Evolutionary conservation across 179 eudicot species (phyloP), one percentile per base, ranked within the genome.

Genomic region (Spinacia oleracea): DNA sequence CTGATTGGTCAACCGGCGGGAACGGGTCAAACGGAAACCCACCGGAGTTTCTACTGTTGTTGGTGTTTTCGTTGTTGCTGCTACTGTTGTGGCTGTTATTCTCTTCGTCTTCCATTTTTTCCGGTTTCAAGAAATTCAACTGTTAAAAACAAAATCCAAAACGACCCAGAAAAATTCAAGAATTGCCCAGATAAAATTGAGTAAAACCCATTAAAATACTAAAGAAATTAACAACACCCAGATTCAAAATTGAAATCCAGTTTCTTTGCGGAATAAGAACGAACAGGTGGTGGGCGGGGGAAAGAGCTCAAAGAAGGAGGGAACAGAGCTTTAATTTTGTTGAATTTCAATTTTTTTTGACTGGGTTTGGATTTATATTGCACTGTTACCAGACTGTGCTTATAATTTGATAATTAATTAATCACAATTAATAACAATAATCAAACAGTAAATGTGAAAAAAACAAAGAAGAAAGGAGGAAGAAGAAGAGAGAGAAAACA

Each of bases 401-500:
- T 35, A 73, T 43, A 29, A 75, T 40, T 46, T 46, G 12, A 42
- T 21, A 43, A 45, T 48, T 25, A 45, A 34, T 69, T 69, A 66
- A 21, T 40, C 35, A 9, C 9, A 12, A 11, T 11, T 10, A 11
- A 25, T 29, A 8, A 48, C 25, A 35, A 46, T 78, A 79, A 51
- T 64, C 20, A 79, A 70, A 35, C 42, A 21, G 21, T 35, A 29
- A 59, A 3, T 12, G 23, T 62, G 50, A 72, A 64, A 72, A 40
- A 64, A 31, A 72, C 53, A 63, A 56, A 45, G 32, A 25, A 65
- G 55, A 67, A 48, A 15, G 43, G 38, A 51, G 23, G 23, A 7
- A 29, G 40, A 60, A 34, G 48, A 50, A 18, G 77, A 79, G 73
- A 29, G 84, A 76, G 81, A 77, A 80, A 83, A 73, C 86, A 67